phyloP scores from a whole-genome alignment of 768 basidiomycete genomes.

The Russula emetica region DNA sequence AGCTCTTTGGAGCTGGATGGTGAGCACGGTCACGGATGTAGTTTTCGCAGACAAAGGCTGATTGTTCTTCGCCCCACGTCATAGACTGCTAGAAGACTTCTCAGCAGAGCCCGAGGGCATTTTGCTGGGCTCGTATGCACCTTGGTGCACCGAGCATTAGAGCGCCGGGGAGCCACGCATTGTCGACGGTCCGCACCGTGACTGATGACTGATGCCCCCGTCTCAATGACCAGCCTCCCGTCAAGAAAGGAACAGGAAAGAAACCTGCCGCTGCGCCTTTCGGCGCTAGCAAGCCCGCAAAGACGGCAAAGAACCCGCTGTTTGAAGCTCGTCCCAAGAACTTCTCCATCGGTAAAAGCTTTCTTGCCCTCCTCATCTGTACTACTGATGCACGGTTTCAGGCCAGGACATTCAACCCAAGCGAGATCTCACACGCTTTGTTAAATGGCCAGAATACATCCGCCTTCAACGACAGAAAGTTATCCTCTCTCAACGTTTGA shows the following conservation, averaged over 20 bases:
- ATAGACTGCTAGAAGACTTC: conserved; percentile 15
- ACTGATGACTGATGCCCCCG: conserved; percentile 46
- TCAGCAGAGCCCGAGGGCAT: conserved; percentile 39
- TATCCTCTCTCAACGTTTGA: conserved; percentile 94
- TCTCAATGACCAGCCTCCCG: conserved; percentile 92
- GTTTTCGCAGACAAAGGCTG: background rate
- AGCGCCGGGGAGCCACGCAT: conserved; percentile 46
- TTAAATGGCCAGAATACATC: conserved; percentile 99
- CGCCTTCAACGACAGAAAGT: conserved; percentile 98
- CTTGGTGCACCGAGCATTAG: conserved; percentile 36
- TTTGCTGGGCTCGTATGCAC: conserved; percentile 41
- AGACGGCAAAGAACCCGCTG: conserved; percentile 89
- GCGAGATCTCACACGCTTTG: conserved; percentile 91
- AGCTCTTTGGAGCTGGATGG: conserved; percentile 32
- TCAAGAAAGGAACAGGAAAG: conserved; percentile 69
- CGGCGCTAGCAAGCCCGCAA: conserved; percentile 69
- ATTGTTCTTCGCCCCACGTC: background rate
- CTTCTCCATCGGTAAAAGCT: conserved; percentile 83
- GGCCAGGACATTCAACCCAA: conserved; percentile 91
- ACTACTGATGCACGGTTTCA: conserved; percentile 32
- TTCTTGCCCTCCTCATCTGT: background rate
- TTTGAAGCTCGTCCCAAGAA: conserved; percentile 88
- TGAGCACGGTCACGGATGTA: conserved; percentile 29
- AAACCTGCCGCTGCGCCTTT: conserved; percentile 84
- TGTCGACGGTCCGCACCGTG: conserved; percentile 34